Conservation (phyloP, 805 yeast species). For the Spathaspora hagerdaliae region DNA sequence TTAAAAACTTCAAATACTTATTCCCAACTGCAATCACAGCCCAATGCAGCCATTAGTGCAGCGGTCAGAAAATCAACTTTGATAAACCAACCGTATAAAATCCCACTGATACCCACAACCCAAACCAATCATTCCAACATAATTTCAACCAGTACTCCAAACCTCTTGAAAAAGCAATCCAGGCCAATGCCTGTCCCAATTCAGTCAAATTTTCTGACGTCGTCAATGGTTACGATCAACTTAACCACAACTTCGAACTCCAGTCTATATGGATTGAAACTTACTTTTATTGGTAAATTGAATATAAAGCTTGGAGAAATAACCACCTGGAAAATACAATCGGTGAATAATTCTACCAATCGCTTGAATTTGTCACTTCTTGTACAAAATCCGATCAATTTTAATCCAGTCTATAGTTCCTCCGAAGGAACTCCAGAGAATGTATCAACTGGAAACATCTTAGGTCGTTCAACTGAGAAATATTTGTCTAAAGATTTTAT, state of each 20-base stretch:
- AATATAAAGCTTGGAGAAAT: constrained; percentile 56
- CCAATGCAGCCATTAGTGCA: constrained; percentile 8
- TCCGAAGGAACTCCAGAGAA: constrained; percentile 6
- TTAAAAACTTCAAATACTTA: constrained; percentile 22
- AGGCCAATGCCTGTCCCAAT: background rate
- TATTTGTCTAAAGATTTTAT: constrained; percentile 11
- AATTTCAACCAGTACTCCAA: background rate
- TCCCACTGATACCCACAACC: background rate
- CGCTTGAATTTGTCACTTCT: constrained; percentile 49
- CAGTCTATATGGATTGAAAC: constrained; percentile 28
- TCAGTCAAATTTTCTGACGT: background rate
- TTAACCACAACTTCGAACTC: constrained; percentile 24
- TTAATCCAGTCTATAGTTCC: constrained; percentile 19
- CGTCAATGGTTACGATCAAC: constrained; percentile 28
- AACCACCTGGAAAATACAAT: constrained; percentile 61
- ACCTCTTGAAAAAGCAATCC: background rate
- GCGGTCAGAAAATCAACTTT: constrained; percentile 18
- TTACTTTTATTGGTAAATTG: constrained; percentile 62
- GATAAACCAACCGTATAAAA: constrained; percentile 16
- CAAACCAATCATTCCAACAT: background rate
- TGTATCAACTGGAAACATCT: constrained; percentile 15
- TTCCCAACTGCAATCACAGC: constrained; percentile 20
- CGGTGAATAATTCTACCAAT: constrained; percentile 55
- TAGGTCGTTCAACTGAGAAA: constrained; percentile 5
- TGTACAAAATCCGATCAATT: constrained; percentile 23